phyloP scores from a whole-genome alignment of 1,284 basidiomycete genomes.

The Porodaedalea pini region DNA sequence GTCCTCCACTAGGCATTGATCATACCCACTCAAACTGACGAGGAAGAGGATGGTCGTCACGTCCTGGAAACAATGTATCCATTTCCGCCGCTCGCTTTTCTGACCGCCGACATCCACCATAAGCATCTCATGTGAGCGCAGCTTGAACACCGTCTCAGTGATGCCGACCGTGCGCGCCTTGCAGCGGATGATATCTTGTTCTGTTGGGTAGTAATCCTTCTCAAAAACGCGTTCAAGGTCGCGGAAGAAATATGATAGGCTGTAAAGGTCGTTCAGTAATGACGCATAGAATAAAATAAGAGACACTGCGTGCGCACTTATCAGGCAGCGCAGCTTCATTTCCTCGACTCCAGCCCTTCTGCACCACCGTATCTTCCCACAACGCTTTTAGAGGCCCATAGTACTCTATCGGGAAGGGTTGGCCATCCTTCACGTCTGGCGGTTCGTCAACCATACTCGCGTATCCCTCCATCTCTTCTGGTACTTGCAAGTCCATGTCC shows the following conservation, averaged over 20 bases:
- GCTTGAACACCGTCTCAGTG: constrained; percentile 85
- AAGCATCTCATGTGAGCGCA: constrained; percentile 71
- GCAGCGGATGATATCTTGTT: constrained; percentile 84
- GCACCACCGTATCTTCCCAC: constrained; percentile 78
- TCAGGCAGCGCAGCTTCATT: constrained; percentile 89
- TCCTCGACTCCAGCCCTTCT: constrained; percentile 68
- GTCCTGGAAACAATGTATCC: constrained; percentile 85
- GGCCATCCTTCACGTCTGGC: constrained; percentile 71
- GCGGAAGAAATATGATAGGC: constrained; percentile 71
- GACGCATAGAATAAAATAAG: constrained; percentile 1
- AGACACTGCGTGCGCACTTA: constrained; percentile 55
- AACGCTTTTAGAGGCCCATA: constrained; percentile 64
- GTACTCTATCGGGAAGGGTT: constrained; percentile 69
- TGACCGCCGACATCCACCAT: constrained; percentile 93
- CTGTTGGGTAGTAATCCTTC: constrained; percentile 65
- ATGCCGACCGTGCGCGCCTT: constrained; percentile 90
- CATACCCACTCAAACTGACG: constrained; percentile 85
- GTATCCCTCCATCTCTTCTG: constrained; percentile 51
- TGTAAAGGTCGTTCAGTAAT: constrained; percentile 26
- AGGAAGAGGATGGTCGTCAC: constrained; percentile 86
- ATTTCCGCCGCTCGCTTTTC: constrained; percentile 85
- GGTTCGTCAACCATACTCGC: constrained; percentile 67
- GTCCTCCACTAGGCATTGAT: constrained; percentile 92
- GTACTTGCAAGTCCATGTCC: constrained; percentile 76
- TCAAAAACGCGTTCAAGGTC: constrained; percentile 79